Evolutionary conservation across 208 protist species (phyloP).

Genomic region (Hexamita inflata): DNA sequence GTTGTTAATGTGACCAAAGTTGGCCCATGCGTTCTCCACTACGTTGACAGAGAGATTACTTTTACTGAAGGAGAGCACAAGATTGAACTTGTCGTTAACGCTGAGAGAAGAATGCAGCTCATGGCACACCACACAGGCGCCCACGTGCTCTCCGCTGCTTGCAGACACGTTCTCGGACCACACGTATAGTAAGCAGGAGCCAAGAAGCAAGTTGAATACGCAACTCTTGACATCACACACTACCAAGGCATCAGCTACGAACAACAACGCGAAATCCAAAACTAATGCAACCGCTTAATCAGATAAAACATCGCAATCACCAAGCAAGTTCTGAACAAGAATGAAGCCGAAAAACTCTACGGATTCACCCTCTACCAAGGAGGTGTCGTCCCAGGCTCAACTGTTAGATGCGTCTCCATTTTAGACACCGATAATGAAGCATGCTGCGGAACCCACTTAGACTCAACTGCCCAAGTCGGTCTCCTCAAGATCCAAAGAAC

Average conservation of each 20-base stretch:
- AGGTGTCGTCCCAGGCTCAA: slow-evolving; percentile 42
- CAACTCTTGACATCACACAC: slow-evolving; percentile 47
- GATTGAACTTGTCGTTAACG: slow-evolving; percentile 21
- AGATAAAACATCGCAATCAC: background rate
- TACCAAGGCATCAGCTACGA: slow-evolving; percentile 24
- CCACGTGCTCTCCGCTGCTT: slow-evolving; percentile 34
- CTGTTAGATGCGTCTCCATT: slow-evolving; percentile 35
- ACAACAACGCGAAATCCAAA: slow-evolving; percentile 36
- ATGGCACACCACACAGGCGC: slow-evolving; percentile 41
- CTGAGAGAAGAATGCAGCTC: slow-evolving; percentile 27
- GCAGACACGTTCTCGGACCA: slow-evolving; percentile 34
- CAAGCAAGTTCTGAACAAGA: slow-evolving; percentile 33
- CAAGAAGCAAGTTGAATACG: slow-evolving; percentile 33
- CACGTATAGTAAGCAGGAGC: slow-evolving; percentile 45
- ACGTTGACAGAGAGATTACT: background rate
- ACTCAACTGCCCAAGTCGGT: slow-evolving; percentile 35
- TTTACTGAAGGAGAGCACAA: background rate
- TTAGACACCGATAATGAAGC: slow-evolving; percentile 35
- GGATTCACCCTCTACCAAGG: slow-evolving; percentile 47
- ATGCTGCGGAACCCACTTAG: slow-evolving; percentile 44
- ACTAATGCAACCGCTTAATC: slow-evolving; percentile 30
- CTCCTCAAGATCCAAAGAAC: slow-evolving; percentile 32
- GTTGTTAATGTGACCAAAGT: slow-evolving; percentile 39
- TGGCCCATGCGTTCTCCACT: slow-evolving; percentile 30
- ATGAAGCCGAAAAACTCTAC: slow-evolving; percentile 39